Percentiles rank a stretch among this genome's conserved stretches.
Evolutionary conservation across 164 flowering plant genomes (phyloP).

Genomic region (Chimonanthus praecox): DNA sequence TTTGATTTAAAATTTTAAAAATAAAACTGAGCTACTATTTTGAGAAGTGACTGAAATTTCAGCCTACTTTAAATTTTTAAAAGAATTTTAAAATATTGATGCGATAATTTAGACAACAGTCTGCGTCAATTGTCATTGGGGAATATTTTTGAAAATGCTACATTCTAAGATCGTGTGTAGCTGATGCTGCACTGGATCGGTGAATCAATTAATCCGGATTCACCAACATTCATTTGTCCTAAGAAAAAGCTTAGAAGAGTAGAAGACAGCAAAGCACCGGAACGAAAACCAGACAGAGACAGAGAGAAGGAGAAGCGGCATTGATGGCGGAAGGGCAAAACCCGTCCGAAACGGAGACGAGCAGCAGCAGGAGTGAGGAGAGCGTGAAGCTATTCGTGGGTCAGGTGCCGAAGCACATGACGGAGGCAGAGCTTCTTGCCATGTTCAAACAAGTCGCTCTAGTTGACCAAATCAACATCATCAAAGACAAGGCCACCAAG

Average conservation of each 20-base stretch:
- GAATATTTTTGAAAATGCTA: too few relatives aligned
- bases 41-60: too few relatives aligned
- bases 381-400: conserved; percentile 96
- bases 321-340: conserved; percentile 59
- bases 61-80: too few relatives aligned
- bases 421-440: conserved; percentile 67
- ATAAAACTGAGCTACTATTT: too few relatives aligned
- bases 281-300: background rate
- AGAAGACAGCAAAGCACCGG: background rate
- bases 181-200: too few relatives aligned
- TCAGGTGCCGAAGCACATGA: conserved; percentile 92
- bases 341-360: conserved; percentile 16
- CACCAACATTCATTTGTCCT: too few relatives aligned
- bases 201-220: too few relatives aligned
- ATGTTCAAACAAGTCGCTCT: conserved; percentile 77
- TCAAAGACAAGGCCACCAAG: conserved; percentile 82
- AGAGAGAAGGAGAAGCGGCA: conserved; percentile 12
- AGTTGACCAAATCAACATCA: conserved; percentile 91
- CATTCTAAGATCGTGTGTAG: too few relatives aligned
- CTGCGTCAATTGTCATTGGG: too few relatives aligned
- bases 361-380: conserved; percentile 33
- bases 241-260: background rate
- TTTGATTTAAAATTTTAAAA: too few relatives aligned
- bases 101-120: too few relatives aligned
- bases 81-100: too few relatives aligned